phyloP scores from a whole-genome alignment of 129 eudicot species.

The Glebionis coronaria region DNA sequence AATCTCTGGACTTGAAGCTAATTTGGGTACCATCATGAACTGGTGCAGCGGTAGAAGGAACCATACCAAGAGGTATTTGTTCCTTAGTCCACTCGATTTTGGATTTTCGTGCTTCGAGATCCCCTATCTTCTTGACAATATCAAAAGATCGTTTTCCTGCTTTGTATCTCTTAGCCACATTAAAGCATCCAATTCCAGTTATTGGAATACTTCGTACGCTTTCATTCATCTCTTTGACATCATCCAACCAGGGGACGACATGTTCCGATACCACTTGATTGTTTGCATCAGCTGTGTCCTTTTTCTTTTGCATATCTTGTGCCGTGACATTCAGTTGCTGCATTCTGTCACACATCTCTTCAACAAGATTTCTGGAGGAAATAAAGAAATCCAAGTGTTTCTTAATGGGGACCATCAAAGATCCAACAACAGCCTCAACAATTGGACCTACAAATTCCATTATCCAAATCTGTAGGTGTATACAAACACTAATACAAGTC shows the following conservation, averaged over 20 bases:
- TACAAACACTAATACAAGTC: background rate
- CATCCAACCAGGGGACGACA: background rate
- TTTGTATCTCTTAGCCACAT: constrained; percentile 11
- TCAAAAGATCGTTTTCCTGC: background rate
- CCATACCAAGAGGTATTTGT: background rate
- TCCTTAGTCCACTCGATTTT: background rate
- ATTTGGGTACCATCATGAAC: background rate
- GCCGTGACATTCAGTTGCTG: background rate
- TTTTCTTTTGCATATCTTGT: background rate
- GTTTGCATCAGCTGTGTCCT: background rate
- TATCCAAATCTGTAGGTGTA: background rate
- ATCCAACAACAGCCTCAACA: background rate
- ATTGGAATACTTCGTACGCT: background rate
- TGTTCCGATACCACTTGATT: background rate
- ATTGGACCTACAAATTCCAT: background rate
- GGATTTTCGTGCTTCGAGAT: background rate
- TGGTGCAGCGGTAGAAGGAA: background rate
- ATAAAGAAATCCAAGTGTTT: constrained; percentile 5
- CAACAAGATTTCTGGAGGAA: constrained; percentile 9
- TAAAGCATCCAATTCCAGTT: background rate
- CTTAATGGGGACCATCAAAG: constrained; percentile 7
- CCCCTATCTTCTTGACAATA: constrained; percentile 1
- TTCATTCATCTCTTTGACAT: background rate
- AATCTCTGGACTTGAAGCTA: constrained; percentile 1
- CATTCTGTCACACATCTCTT: background rate